Conservation (phyloP, 163 green algal genomes). For the Volvox carteri region DNA sequence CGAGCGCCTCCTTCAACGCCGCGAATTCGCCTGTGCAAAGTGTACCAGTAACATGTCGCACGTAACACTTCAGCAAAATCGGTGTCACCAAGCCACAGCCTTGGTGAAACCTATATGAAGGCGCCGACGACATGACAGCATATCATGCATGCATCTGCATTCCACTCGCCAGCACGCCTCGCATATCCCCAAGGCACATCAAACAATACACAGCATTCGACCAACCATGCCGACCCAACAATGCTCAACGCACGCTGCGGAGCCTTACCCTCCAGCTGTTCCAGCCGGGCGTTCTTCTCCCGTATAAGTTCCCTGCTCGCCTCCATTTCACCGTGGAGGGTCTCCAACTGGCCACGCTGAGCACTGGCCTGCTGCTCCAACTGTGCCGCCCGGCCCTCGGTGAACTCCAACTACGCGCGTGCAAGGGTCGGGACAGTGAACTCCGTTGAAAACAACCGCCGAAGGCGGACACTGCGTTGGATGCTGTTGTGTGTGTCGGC, state of each 20-base stretch:
- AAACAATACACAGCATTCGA: too few species aligned
- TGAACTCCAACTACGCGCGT: conserved; percentile 62
- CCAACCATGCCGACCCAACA: too few species aligned
- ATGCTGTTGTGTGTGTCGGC: too few species aligned
- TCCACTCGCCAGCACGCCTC: too few species aligned
- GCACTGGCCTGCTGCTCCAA: conserved; percentile 47
- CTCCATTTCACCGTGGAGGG: conserved; percentile 59
- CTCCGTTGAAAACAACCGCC: too few species aligned
- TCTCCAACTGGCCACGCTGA: conserved; percentile 39
- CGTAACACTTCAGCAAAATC: background rate
- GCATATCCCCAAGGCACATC: too few species aligned
- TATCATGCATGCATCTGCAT: too few species aligned
- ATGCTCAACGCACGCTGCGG: background rate
- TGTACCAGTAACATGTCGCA: background rate
- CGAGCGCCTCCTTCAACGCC: conserved; percentile 85
- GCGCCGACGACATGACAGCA: too few species aligned
- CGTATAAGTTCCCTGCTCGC: conserved; percentile 45
- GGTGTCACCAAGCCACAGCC: too few species aligned
- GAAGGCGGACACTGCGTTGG: too few species aligned
- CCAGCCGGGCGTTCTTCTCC: conserved; percentile 71
- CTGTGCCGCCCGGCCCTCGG: conserved; percentile 18
- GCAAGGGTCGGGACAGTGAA: background rate
- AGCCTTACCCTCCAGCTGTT: conserved; percentile 78
- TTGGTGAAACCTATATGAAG: too few species aligned
- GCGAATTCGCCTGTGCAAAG: conserved; percentile 78